Percentiles rank a stretch among this genome's conserved stretches.
phyloP scores from a whole-genome alignment of 306 rosid species.

The Inga oerstediana region DNA sequence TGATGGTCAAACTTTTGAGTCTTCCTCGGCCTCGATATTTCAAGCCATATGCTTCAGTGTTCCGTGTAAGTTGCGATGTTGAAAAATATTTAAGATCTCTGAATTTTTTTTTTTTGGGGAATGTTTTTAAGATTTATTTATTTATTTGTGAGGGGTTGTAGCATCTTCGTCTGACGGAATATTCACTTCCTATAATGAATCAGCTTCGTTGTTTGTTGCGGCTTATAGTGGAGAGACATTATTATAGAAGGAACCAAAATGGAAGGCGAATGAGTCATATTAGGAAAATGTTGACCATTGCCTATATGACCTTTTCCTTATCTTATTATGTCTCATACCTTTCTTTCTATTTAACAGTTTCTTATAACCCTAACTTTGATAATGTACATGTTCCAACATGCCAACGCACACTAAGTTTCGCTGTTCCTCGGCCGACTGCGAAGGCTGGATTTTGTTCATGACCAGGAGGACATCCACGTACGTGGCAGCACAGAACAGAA shows the following conservation, averaged over 20 bases:
- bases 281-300: not conserved
- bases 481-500: constrained; percentile 63
- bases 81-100: not conserved
- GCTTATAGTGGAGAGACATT: too few relatives aligned
- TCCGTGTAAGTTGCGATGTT: not conserved
- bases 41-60: not conserved
- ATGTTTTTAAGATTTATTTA: too few relatives aligned
- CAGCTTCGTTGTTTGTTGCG: not conserved
- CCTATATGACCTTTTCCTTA: not conserved
- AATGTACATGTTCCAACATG: not conserved
- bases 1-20: not conserved
- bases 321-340: too few relatives aligned
- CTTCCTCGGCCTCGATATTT: not conserved
- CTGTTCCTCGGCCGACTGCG: constrained; percentile 73
- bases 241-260: not conserved
- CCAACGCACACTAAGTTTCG: constrained; percentile 17
- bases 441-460: constrained; percentile 73
- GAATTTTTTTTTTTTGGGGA: too few relatives aligned
- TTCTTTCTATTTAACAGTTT: not conserved
- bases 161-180: too few relatives aligned
- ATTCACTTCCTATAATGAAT: not conserved
- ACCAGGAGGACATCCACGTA: constrained; percentile 26
- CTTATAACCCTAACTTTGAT: not conserved
- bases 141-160: not conserved
- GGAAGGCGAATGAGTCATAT: not conserved